These are phyloP conservation scores for Serendipita vermifera DNA, from an alignment of 768 basidiomycete species.

Conservation along the genomic window DNA sequence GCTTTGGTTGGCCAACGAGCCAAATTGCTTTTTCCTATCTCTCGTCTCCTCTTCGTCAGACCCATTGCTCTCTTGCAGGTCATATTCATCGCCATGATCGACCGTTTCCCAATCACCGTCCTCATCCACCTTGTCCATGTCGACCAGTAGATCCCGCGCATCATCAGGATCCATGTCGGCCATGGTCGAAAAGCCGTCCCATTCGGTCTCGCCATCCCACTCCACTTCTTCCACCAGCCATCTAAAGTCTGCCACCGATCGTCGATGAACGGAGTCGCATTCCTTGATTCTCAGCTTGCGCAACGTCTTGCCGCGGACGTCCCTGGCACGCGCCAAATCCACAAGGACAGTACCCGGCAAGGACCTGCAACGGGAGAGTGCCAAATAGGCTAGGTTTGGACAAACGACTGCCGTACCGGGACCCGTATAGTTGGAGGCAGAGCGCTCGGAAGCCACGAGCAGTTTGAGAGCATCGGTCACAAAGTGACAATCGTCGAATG, in stretches of 20 bases:
- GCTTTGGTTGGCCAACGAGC: not conserved
- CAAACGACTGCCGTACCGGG: not conserved
- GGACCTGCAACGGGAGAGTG: not conserved
- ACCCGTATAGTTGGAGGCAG: not conserved
- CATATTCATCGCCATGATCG: no score
- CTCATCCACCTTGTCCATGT: not conserved
- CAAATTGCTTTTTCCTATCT: no score
- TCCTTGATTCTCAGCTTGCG: not conserved
- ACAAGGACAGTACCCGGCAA: not conserved
- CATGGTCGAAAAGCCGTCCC: constrained; percentile 8
- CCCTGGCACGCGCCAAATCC: not conserved
- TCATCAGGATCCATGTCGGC: constrained; percentile 7
- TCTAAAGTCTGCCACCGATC: not conserved
- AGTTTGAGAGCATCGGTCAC: not conserved
- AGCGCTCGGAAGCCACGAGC: not conserved
- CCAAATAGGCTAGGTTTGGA: constrained; percentile 2
- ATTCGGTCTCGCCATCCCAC: constrained; percentile 4
- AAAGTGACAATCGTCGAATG: constrained; percentile 4
- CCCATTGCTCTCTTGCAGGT: no score
- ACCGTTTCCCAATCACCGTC: not conserved
- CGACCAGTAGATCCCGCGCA: not conserved
- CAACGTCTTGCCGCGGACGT: not conserved
- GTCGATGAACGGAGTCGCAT: not conserved
- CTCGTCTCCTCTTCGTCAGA: no score
- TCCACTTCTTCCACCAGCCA: constrained; percentile 1